These are phyloP conservation scores for Mortierella sp. DNA, from an alignment of 371 early-diverging fungal species.

Conservation along the genomic window DNA sequence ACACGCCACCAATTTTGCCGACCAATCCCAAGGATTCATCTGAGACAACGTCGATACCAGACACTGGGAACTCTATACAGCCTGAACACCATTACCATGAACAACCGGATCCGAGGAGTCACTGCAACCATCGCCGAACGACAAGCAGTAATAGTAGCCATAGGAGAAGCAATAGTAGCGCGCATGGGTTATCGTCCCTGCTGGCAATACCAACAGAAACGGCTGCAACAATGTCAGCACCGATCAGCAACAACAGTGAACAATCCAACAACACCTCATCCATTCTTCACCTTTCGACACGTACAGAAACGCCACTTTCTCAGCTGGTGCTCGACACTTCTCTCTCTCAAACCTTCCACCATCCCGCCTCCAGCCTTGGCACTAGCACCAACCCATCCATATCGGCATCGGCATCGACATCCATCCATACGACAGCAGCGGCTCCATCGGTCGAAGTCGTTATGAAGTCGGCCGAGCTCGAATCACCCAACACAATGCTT, in stretches of 20 bases:
- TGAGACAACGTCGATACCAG: not conserved
- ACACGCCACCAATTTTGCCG: not conserved
- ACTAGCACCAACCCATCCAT: not conserved
- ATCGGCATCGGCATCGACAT: not conserved
- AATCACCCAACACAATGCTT: constrained; percentile 24
- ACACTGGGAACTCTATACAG: not conserved
- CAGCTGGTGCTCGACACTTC: not conserved
- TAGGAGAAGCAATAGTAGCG: not conserved
- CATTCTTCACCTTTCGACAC: not conserved
- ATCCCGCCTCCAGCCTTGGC: not conserved
- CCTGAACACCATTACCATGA: not conserved
- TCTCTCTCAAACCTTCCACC: not conserved
- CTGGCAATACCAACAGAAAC: not conserved
- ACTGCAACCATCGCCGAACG: not conserved
- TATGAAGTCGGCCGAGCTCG: constrained; percentile 33
- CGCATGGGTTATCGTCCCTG: not conserved
- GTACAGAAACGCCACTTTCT: not conserved
- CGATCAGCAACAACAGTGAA: not conserved
- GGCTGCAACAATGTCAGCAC: not conserved
- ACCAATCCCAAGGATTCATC: not conserved
- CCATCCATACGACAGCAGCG: not conserved
- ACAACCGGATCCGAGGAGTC: not conserved
- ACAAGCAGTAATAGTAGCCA: not conserved
- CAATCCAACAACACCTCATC: not conserved
- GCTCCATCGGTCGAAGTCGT: constrained; percentile 24